These are phyloP conservation scores for Asterella californica DNA, from an alignment of 225 moss, liverwort and hornwort species.

Conservation along the genomic window DNA sequence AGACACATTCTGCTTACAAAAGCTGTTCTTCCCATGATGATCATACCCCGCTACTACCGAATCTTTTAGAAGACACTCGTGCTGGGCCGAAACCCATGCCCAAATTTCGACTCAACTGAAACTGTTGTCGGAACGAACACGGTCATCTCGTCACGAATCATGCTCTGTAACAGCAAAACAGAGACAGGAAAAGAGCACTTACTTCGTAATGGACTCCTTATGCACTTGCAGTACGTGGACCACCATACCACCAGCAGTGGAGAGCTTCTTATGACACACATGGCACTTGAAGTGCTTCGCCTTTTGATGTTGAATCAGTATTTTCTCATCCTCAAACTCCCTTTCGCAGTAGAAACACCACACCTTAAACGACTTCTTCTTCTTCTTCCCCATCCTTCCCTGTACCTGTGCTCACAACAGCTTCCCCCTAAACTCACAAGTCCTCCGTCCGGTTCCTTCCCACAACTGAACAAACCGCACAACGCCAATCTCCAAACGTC, in stretches of 20 bases:
- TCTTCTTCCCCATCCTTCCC: slow-evolving; percentile 82
- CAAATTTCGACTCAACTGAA: not conserved
- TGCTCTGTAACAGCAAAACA: not conserved
- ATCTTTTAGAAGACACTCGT: not conserved
- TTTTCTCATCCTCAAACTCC: slow-evolving; percentile 99
- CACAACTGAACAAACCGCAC: not conserved
- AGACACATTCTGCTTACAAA: not conserved
- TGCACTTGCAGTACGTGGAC: slow-evolving; percentile 99
- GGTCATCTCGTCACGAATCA: not conserved
- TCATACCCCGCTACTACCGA: not conserved
- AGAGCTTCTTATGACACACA: slow-evolving; percentile 99
- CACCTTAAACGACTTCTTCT: slow-evolving; percentile 88
- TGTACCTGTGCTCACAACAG: not conserved
- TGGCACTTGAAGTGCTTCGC: slow-evolving; percentile 99
- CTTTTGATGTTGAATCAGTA: slow-evolving; percentile 95
- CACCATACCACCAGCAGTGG: slow-evolving; percentile 94
- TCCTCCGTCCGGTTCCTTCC: not conserved
- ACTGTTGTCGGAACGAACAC: not conserved
- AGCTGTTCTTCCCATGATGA: not conserved
- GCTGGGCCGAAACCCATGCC: no score
- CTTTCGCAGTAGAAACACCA: slow-evolving; percentile 99
- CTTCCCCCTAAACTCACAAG: not conserved
- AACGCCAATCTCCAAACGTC: not conserved
- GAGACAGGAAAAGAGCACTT: not conserved
- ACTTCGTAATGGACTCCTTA: slow-evolving; percentile 95